A percentile compares a stretch with the other conserved stretches of the same genome.
These are phyloP conservation scores for Peronospora farinosa DNA, from an alignment of 352 stramenopile species.

Conservation along the genomic window DNA sequence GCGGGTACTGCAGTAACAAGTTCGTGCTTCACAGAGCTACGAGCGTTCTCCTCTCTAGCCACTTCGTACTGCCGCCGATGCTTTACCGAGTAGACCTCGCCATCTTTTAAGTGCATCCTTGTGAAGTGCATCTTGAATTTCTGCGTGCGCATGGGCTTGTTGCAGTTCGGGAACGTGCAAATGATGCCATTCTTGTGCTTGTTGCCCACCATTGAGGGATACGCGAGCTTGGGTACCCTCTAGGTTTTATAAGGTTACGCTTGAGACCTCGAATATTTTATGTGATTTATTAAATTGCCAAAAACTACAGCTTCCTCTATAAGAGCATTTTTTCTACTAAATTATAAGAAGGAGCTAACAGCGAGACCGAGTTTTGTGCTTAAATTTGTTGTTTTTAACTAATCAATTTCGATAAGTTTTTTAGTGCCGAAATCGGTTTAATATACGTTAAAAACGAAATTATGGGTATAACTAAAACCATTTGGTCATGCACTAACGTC, in stretches of 20 bases:
- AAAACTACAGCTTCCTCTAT: background rate
- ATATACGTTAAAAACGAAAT: too few relatives aligned
- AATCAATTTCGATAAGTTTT: too few relatives aligned
- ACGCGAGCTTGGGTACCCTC: conserved; percentile 2
- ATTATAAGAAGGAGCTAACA: too few relatives aligned
- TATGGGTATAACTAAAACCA: too few relatives aligned
- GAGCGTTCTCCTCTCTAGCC: conserved; percentile 47
- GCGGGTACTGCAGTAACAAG: conserved; percentile 2
- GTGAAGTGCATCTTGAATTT: conserved; percentile 86
- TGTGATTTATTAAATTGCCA: background rate
- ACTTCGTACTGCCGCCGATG: conserved; percentile 75
- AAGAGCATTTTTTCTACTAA: background rate
- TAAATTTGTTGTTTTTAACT: too few relatives aligned
- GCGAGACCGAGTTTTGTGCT: too few relatives aligned
- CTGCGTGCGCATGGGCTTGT: conserved; percentile 81
- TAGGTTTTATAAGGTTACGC: conserved; percentile 9
- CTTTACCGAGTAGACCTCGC: conserved; percentile 71
- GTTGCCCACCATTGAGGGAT: conserved; percentile 58
- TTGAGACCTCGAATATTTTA: background rate
- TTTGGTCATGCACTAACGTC: too few relatives aligned
- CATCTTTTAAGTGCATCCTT: conserved; percentile 65
- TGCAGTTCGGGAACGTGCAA: conserved; percentile 72
- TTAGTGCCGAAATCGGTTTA: too few relatives aligned
- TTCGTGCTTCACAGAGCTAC: conserved; percentile 11
- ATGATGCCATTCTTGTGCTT: conserved; percentile 88